Evolutionary conservation across 2,329 filamentous ascomycete species (phyloP), one percentile per base, ranked within the genome.

Genomic region (Colletotrichum cordylinicola): DNA sequence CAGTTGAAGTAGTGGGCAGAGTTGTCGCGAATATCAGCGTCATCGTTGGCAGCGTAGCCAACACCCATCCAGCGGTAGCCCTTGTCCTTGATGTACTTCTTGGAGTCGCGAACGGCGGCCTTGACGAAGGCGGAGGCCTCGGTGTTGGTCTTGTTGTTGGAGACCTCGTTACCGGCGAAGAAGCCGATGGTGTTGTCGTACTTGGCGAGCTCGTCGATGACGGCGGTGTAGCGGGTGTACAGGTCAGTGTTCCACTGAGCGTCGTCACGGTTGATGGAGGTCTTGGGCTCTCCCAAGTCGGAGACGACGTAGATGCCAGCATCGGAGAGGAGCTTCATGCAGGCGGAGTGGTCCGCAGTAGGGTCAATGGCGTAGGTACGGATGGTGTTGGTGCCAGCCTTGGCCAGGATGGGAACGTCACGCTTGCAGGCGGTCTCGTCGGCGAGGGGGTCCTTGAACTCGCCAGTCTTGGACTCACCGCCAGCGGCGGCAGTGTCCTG

Each of bases 91-190:
- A 99, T 98, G 89, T 98, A 97, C 77, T 92, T 89, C 93, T 99
- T 99, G 87, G 92, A 96, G 86, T 99, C 97, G 83, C 97, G 96
- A 78, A 98, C 96, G 78, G 97, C 96, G 77, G 96, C 97, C 92
- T 98, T 99, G 87, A 99, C 97, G 85, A 94, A 99, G 79, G 96
- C 96, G 77, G 95, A 97, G 67, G 96, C 95, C 77, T 91, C 88
- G 67, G 96, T 98, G 91, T 98, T 98, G 90, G 93, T 96, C 80
- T 90, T 89, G 81, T 93, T 91, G 90, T 98, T 98, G 81, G 95
- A 94, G 77, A 99, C 97, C 88, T 99, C 97, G 87, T 99, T 99
- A 84, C 97, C 97, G 80, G 96, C 96, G 85, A 99, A 98, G 93
- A 98, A 99, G 81, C 97, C 97, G 78, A 99, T 93, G 67, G 95